phyloP scores from a whole-genome alignment of 139 green algal species.

The Picochlorum sp. region DNA sequence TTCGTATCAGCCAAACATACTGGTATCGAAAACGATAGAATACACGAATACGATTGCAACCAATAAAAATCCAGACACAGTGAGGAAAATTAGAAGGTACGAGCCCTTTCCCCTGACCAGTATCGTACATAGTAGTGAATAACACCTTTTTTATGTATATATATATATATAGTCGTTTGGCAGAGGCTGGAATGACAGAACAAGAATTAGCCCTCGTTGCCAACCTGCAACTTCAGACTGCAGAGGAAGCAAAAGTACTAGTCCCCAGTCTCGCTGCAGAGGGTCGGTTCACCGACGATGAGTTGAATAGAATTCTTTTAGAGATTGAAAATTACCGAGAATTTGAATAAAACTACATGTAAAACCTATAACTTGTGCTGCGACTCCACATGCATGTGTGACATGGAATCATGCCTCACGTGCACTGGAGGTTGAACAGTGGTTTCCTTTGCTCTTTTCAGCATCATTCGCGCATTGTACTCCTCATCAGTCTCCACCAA shows the following conservation, averaged over 20 bases:
- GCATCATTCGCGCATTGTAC: constrained; percentile 15
- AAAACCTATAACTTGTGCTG: too few relatives aligned
- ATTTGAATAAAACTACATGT: constrained; percentile 18
- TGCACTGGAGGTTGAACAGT: too few relatives aligned
- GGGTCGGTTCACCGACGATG: constrained; percentile 13
- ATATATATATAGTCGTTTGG: constrained; percentile 24
- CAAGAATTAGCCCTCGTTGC: constrained; percentile 31
- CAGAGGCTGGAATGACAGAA: constrained; percentile 17
- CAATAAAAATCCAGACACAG: constrained; percentile 27
- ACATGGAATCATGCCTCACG: too few relatives aligned
- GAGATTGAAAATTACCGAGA: constrained; percentile 28
- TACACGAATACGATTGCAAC: constrained; percentile 28
- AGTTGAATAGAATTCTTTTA: constrained; percentile 15
- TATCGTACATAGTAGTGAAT: too few relatives aligned
- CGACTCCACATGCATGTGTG: too few relatives aligned
- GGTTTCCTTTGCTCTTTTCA: constrained; percentile 15
- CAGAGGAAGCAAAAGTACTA: constrained; percentile 29
- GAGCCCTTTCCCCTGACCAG: background rate
- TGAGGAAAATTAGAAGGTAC: constrained; percentile 34
- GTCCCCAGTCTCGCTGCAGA: constrained; percentile 13
- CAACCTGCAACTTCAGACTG: constrained; percentile 26
- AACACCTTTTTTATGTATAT: background rate
- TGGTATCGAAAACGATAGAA: constrained; percentile 31
- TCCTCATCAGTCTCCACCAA: constrained; percentile 36
- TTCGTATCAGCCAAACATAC: constrained; percentile 13